Evolutionary conservation across 768 basidiomycete species (phyloP), one percentile per base, ranked within the genome.

Genomic region (Mycena venus): DNA sequence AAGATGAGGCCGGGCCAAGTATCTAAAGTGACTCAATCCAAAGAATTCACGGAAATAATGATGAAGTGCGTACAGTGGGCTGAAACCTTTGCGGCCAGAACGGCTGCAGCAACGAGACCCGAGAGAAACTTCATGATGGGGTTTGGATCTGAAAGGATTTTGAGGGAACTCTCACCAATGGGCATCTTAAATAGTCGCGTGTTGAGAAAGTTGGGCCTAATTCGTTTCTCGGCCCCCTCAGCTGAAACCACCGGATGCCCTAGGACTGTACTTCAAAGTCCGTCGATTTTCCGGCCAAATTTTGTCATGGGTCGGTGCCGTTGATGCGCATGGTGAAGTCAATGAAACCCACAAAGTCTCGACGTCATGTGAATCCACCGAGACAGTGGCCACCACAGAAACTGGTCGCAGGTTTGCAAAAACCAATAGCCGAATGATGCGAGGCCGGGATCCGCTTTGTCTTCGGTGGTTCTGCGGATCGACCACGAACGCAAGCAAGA

Each of bases 1-100:
- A 77, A 69, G 27, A 80, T 77, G 63, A 82, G 79, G 4, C 73
- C 76, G 5, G 80, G 79, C 70, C 78, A 81, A 6, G 77, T 79
- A 69, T 82, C 82, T 82, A 61, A 14, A 27, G 7, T 40, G 0
- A 19, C 19, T 32, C n/a, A 51, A 4, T 23, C 11, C 7, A 58
- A 34, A 31, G 25, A 4, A n/a, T 25, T 19, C 17, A 6, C 5
- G 27, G 29, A 51, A 11, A 51, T n/a, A 6, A 29, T 19, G 11
- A 68, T 55, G 25, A 51, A 51, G 11, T 25, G 25, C 49, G 27
- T 51, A 67, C 74, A 75, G 42, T 75, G 74, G 31, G 74, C 74
- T 21, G 74, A 70, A 34, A 47, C 65, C 15, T 75, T 59, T 10
- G 64, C 34, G 17, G 51, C 74, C 19, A 70, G 31, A 9, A 63